Evolutionary conservation across 306 rosid species (phyloP), one percentile per base, ranked within the genome.

Genomic region (Trifolium dubium): DNA sequence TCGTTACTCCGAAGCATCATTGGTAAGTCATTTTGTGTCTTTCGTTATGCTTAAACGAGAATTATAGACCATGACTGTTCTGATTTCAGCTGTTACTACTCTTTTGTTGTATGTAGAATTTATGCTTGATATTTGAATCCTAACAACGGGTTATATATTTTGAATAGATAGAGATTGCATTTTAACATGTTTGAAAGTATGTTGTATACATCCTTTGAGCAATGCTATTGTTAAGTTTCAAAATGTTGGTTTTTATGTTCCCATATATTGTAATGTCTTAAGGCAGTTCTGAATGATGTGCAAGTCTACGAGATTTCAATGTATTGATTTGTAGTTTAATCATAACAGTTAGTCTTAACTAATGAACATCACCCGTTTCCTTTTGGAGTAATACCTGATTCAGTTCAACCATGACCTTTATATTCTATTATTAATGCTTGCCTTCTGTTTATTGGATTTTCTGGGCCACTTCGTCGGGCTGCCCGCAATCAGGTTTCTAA

Each of bases 1-100:
- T 10, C 93, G 93, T 79, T 92, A 87, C 83, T 79, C 89, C 56
- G 99, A 94, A 85, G 97, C 92, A 69, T 82, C 96, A 5, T 76
- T 94, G 90, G 99, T 94, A 85, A 64, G 86, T 72, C 61, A 65
- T 68, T 37, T 12, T 47, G 53, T 23, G 23, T 23, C 23, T 61
- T 62, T 62, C 19, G 17, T 34, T 72, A 53, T 56, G 43, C 64
- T 75, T 60, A 43, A 58, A 10, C 55, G 34, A 35, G 55, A 67
- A 43, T 41, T 41, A 12, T 63, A 32, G 74, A 47, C 72, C 71
- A 23, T 11, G 32, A 12, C 10, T 23, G 0, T 19, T 5, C 72
- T 71, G 59, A 80, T 70, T 81, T 55, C 31, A 61, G 49, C 63
- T 37, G 64, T 47, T 17, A 51, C 71, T 29, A 18, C 72, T 17